phyloP scores from a whole-genome alignment of 495 filamentous ascomycete species.

The Talaromyces ruber region DNA sequence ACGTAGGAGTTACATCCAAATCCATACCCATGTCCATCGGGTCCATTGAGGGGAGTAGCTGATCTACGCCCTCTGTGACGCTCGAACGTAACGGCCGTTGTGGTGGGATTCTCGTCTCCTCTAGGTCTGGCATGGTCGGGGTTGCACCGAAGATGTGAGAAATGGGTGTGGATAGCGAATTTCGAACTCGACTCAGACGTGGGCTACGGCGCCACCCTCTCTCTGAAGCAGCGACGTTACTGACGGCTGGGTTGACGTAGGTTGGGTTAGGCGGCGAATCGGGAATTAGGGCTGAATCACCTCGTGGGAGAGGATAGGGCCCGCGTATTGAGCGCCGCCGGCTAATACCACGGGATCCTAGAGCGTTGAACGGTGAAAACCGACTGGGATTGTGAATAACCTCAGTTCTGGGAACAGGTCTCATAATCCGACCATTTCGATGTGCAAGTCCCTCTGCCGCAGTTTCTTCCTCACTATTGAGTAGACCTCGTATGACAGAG shows the following conservation, averaged over 20 bases:
- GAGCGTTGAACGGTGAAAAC: conserved; percentile 34
- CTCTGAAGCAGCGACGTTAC: conserved; percentile 20
- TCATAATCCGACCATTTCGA: conserved; percentile 36
- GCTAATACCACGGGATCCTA: conserved; percentile 29
- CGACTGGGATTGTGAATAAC: conserved; percentile 26
- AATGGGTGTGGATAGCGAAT: conserved; percentile 36
- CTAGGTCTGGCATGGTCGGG: conserved; percentile 9
- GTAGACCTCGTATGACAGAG: conserved; percentile 33
- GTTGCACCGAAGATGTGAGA: conserved; percentile 32
- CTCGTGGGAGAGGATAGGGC: conserved; percentile 32
- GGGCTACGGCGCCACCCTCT: conserved; percentile 35
- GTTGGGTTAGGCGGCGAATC: conserved; percentile 16
- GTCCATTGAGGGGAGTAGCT: conserved; percentile 23
- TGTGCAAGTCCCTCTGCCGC: conserved; percentile 41
- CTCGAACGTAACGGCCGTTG: conserved; percentile 14
- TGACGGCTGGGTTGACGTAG: conserved; percentile 16
- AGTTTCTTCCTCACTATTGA: conserved; percentile 39
- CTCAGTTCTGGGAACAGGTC: conserved; percentile 30
- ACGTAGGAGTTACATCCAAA: conserved; percentile 28
- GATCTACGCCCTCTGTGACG: conserved; percentile 14
- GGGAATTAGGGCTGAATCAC: conserved; percentile 19
- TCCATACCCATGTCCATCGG: conserved; percentile 36
- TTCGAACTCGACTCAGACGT: conserved; percentile 32
- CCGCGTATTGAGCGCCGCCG: conserved; percentile 29
- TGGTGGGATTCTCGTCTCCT: conserved; percentile 11